Evolutionary conservation across 1,284 basidiomycete species (phyloP), one percentile per base, ranked within the genome.

Genomic region (Anthracocystis walkeri): DNA sequence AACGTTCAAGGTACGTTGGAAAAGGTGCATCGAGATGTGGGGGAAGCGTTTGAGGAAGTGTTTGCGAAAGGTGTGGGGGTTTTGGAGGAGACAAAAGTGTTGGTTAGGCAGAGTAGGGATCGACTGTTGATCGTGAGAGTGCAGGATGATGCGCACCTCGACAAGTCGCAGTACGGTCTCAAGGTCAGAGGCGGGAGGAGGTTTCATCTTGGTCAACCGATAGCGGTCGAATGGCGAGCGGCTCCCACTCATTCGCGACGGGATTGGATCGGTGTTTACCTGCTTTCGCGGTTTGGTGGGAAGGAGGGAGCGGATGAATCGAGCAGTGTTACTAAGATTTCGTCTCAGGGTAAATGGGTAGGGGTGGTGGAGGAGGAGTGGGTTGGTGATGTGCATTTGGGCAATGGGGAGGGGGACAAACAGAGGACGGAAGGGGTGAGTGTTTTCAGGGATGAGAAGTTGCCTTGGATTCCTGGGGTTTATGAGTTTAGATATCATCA

Each of bases 211-310:
- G 96, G 96, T 35, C 93, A 98, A 85, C 91, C 92, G 7, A 95
- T 99, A 78, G 88, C 86, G 5, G 89, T 98, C 38, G 89, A 90
- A 46, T 99, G 95, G 95, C 90, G 90, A 57, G 95, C 93, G 1
- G 94, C 96, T 0, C 86, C 88, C 35, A 90, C 91, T 64, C 96
- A 98, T 84, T 96, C 94, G 16, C 89, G 93, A n/a, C 90, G 91
- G 78, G 96, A 99, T 85, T 99, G 96, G 97, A 93, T 99, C 78
- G 97, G 95, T 12, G 90, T 99, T 45, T 97, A 97, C 82, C 65
- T 70, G 1, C 52, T 82, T 4, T 63, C 58, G 12, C 58, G 80
- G 8, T 71, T 81, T 41, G 75, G 75, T 29, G 66, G 59, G 14
- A 41, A 52, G 49, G 21, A 56, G 14, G 69, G 65, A 1, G 65